These are phyloP conservation scores for Kitagawia praeruptora DNA, from an alignment of 129 eudicot genomes.

Conservation along the genomic window DNA sequence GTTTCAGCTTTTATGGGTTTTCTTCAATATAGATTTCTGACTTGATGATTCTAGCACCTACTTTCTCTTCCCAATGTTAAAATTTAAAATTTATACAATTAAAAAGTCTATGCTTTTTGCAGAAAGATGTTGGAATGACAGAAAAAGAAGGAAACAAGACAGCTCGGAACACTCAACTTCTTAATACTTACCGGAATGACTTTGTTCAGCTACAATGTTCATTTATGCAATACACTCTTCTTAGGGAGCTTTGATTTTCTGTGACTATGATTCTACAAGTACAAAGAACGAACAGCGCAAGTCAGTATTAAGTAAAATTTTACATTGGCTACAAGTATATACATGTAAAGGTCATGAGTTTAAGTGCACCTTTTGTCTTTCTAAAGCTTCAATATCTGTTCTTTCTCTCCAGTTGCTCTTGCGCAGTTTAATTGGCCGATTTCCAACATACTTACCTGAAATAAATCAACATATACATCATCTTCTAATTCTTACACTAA, in stretches of 20 bases:
- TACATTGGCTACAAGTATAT: not conserved
- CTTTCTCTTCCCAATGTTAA: not conserved
- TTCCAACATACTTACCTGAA: slow-evolving; percentile 91
- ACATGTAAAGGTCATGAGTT: not conserved
- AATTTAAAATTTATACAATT: not conserved
- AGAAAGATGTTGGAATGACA: not conserved
- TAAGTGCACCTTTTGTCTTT: slow-evolving; percentile 62
- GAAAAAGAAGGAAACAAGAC: not conserved
- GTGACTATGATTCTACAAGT: slow-evolving; percentile 56
- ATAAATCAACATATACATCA: not conserved
- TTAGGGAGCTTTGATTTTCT: slow-evolving; percentile 62
- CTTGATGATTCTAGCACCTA: not conserved
- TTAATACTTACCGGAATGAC: not conserved
- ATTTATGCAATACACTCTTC: slow-evolving; percentile 87
- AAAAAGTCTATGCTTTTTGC: not conserved
- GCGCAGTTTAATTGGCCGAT: slow-evolving; percentile 87
- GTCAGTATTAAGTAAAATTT: not conserved
- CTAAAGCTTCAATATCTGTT: slow-evolving; percentile 75
- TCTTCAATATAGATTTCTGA: not conserved
- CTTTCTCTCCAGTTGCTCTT: slow-evolving; percentile 99
- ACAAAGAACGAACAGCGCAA: not conserved
- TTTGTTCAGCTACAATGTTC: slow-evolving; percentile 19
- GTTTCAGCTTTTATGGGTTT: not conserved
- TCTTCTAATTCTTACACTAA: not conserved
- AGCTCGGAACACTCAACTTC: not conserved